phyloP scores from a whole-genome alignment of 805 yeast species.

The Candida vaughaniae region DNA sequence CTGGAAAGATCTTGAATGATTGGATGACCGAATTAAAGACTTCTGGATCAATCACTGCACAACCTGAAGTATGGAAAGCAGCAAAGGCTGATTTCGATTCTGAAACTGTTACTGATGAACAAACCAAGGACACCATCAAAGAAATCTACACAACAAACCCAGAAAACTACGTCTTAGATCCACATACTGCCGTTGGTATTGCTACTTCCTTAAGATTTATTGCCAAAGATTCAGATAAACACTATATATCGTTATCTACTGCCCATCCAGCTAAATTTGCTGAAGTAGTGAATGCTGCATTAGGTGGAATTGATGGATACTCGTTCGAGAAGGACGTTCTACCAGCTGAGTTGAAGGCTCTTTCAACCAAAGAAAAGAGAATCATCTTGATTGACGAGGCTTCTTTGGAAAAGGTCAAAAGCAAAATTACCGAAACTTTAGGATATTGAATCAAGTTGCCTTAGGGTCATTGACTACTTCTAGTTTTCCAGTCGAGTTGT shows the following conservation, averaged over 20 bases:
- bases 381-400: constrained; percentile 69
- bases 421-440: constrained; percentile 71
- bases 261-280: constrained; percentile 99
- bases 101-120: constrained; percentile 73
- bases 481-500: constrained; percentile 2
- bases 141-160: constrained; percentile 58
- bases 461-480: constrained; percentile 2
- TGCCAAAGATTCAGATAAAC: constrained; percentile 38
- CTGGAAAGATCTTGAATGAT: constrained; percentile 66
- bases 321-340: constrained; percentile 85
- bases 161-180: constrained; percentile 82
- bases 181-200: constrained; percentile 96
- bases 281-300: constrained; percentile 87
- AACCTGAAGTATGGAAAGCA: constrained; percentile 57
- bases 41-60: constrained; percentile 74
- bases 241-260: constrained; percentile 80
- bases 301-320: constrained; percentile 64
- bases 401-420: constrained; percentile 71
- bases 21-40: constrained; percentile 83
- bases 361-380: constrained; percentile 71
- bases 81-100: constrained; percentile 74
- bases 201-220: constrained; percentile 69
- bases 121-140: constrained; percentile 79
- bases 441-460: constrained; percentile 7
- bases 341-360: constrained; percentile 79